phyloP scores from a whole-genome alignment of 208 protist species.

The Phytomonas sp. region DNA sequence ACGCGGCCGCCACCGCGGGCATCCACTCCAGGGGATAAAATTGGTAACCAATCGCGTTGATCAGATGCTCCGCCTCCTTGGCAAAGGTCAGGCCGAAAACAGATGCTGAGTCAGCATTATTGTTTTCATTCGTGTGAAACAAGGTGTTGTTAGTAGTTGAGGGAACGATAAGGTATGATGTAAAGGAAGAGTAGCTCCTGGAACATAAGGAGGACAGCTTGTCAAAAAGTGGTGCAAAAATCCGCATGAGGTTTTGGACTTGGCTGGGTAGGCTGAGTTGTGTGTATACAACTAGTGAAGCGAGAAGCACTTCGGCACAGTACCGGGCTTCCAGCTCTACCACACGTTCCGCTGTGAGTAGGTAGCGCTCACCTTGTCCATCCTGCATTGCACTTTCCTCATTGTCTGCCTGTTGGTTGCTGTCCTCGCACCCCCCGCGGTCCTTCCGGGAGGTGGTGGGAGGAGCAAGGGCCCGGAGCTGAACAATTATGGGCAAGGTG shows the following conservation, averaged over 20 bases:
- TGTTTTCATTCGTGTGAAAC: neutral
- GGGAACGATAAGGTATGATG: neutral
- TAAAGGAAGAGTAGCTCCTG: neutral
- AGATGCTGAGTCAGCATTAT: neutral
- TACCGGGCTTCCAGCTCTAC: constrained; percentile 44
- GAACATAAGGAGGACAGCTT: constrained; percentile 3
- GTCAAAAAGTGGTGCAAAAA: constrained; percentile 50
- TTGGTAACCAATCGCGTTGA: constrained; percentile 68
- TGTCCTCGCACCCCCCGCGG: neutral
- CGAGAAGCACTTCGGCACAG: constrained; percentile 57
- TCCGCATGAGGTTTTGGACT: constrained; percentile 56
- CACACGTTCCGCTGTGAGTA: constrained; percentile 17
- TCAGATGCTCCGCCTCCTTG: constrained; percentile 37
- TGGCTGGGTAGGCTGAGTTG: constrained; percentile 60
- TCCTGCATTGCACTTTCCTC: neutral
- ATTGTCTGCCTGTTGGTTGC: constrained; percentile 2
- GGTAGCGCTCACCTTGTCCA: neutral
- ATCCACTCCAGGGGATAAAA: constrained; percentile 83
- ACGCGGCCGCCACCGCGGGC: constrained; percentile 23
- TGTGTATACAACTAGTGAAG: constrained; percentile 58
- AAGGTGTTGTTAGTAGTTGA: neutral
- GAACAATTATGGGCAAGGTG: constrained; percentile 56
- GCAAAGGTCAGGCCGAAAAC: constrained; percentile 26
- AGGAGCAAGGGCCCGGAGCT: constrained; percentile 47
- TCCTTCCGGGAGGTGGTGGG: neutral